These are phyloP conservation scores for Nevesoporus exiguus DNA, from an alignment of 768 basidiomycete genomes.

Conservation along the genomic window DNA sequence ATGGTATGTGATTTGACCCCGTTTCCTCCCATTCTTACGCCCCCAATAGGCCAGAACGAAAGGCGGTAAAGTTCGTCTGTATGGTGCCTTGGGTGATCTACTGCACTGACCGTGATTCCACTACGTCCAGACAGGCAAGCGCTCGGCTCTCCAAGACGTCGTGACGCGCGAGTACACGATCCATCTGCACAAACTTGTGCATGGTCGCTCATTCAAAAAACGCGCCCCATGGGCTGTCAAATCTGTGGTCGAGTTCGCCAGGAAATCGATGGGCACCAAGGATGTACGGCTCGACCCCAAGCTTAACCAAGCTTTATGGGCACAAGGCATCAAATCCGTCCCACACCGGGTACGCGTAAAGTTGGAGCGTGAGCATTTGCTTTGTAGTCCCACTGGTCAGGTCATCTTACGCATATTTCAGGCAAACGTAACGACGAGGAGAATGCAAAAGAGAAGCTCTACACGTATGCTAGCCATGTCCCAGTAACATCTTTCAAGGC, in stretches of 20 bases:
- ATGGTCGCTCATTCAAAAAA: slow-evolving; percentile 95
- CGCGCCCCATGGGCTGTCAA: slow-evolving; percentile 96
- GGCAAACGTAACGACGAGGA: slow-evolving; percentile 99
- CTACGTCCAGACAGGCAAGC: slow-evolving; percentile 66
- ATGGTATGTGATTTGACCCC: slow-evolving; percentile 47
- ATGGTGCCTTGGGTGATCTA: background rate
- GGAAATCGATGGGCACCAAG: slow-evolving; percentile 91
- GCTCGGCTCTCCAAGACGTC: slow-evolving; percentile 96
- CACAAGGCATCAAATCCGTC: slow-evolving; percentile 88
- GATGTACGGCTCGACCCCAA: slow-evolving; percentile 95
- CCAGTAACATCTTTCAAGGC: slow-evolving; percentile 84
- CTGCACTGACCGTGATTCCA: slow-evolving; percentile 4
- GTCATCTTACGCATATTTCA: slow-evolving; percentile 28
- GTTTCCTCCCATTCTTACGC: slow-evolving; percentile 10
- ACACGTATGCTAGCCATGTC: slow-evolving; percentile 84
- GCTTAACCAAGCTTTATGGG: slow-evolving; percentile 96
- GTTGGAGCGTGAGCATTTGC: slow-evolving; percentile 73
- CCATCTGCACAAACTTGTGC: slow-evolving; percentile 93
- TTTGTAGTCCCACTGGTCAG: background rate
- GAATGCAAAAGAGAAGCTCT: slow-evolving; percentile 97
- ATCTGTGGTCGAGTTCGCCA: slow-evolving; percentile 87
- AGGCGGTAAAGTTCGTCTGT: slow-evolving; percentile 25
- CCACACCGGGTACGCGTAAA: slow-evolving; percentile 90
- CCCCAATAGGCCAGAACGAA: slow-evolving; percentile 40
- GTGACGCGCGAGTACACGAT: slow-evolving; percentile 99